A percentile compares a stretch with the other conserved stretches of the same genome.
phyloP scores from a whole-genome alignment of 305 asterid genomes.

The Fraxinus velutina region DNA sequence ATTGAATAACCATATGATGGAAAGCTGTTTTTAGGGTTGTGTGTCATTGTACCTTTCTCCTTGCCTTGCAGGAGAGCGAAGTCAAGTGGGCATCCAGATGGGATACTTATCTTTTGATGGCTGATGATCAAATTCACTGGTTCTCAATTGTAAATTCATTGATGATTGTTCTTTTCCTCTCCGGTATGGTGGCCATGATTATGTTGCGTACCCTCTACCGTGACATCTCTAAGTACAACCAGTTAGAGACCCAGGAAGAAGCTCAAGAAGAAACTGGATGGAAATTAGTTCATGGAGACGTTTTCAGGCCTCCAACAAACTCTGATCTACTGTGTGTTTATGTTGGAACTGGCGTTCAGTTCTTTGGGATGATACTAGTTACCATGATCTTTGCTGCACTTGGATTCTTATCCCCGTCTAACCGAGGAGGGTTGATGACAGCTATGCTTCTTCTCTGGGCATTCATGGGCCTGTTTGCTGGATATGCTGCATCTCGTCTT shows the following conservation, averaged over 20 bases:
- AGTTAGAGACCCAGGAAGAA: conserved; percentile 15
- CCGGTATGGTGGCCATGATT: conserved; percentile 13
- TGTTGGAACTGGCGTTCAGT: conserved; percentile 14
- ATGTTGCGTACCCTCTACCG: conserved; percentile 14
- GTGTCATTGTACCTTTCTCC: not conserved
- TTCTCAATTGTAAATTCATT: conserved; percentile 15
- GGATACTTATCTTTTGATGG: conserved; percentile 11
- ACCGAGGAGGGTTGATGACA: conserved; percentile 18
- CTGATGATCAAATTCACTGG: conserved; percentile 16
- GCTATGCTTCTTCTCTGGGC: conserved; percentile 12
- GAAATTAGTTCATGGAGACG: conserved; percentile 16
- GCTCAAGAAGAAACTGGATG: conserved; percentile 17
- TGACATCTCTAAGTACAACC: conserved; percentile 12
- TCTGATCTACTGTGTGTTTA: conserved; percentile 13
- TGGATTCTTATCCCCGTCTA: conserved; percentile 14
- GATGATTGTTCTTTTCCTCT: conserved; percentile 18
- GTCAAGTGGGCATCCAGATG: conserved; percentile 20
- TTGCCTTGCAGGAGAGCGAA: conserved; percentile 10
- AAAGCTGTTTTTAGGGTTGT: not conserved
- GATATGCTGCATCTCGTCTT: conserved; percentile 7
- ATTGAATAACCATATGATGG: not conserved
- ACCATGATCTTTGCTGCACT: conserved; percentile 14
- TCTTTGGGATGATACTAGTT: conserved; percentile 11
- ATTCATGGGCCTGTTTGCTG: conserved; percentile 18
- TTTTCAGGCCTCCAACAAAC: conserved; percentile 16